A percentile compares a stretch with the other conserved stretches of the same genome.
Evolutionary conservation across 805 yeast species (phyloP).

Genomic region (Saturnispora sekii): DNA sequence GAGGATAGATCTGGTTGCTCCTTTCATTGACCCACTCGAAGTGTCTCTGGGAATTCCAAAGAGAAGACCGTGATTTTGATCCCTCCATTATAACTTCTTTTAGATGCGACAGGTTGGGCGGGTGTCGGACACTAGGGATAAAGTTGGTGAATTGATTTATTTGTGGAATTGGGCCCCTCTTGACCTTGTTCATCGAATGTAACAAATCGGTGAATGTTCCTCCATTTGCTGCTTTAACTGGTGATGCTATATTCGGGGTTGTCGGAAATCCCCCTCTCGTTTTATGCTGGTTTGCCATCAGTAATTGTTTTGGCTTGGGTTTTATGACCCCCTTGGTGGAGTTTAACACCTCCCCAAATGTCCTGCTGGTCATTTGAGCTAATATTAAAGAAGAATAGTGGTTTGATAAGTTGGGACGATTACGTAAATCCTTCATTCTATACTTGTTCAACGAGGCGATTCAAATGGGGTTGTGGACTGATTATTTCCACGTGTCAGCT

Average conservation of each 20-base stretch:
- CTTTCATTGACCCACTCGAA: conserved; percentile 6
- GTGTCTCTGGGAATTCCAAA: conserved; percentile 5
- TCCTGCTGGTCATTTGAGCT: background rate
- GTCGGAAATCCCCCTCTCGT: background rate
- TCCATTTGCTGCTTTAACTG: background rate
- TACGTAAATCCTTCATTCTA: no score
- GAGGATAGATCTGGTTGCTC: background rate
- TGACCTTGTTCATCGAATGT: background rate
- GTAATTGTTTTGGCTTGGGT: background rate
- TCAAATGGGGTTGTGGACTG: no score
- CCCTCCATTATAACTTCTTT: conserved; percentile 5
- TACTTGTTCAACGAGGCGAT: no score
- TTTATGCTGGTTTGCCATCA: background rate
- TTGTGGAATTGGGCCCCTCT: background rate
- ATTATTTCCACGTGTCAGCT: no score
- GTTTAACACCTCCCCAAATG: conserved; percentile 3
- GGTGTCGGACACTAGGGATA: background rate
- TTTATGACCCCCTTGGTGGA: background rate
- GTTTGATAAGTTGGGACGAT: no score
- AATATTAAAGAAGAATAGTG: background rate
- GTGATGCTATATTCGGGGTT: background rate
- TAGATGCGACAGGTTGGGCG: conserved; percentile 2
- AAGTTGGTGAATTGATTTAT: conserved; percentile 2
- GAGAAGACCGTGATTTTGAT: background rate
- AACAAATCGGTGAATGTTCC: background rate